Percentiles rank a stretch among this genome's conserved stretches.
phyloP scores from a whole-genome alignment of 2,329 filamentous ascomycete species.

The Monosporascus sp. region DNA sequence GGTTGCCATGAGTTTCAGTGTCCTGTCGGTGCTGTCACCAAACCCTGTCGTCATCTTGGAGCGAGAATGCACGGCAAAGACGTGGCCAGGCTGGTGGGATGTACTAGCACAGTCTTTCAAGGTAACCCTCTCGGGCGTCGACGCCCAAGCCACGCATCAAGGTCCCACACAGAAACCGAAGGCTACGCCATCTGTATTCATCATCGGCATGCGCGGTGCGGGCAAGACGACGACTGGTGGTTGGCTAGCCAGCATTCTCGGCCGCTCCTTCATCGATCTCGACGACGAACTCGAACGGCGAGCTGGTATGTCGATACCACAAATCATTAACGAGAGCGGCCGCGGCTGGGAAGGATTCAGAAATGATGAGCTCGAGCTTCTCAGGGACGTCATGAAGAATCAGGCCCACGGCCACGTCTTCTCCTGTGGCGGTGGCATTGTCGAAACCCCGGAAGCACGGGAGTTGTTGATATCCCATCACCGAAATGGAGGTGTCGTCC shows the following conservation, averaged over 20 bases:
- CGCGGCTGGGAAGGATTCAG: slow-evolving; percentile 86
- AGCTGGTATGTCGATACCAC: slow-evolving; percentile 71
- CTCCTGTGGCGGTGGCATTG: slow-evolving; percentile 89
- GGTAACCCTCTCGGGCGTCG: slow-evolving; percentile 70
- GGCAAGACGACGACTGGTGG: slow-evolving; percentile 91
- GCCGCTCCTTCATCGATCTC: slow-evolving; percentile 76
- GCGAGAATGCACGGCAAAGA: slow-evolving; percentile 91
- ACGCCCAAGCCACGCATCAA: slow-evolving; percentile 33
- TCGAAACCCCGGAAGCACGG: slow-evolving; percentile 77
- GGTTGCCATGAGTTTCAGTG: slow-evolving; percentile 97
- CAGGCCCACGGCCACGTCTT: slow-evolving; percentile 74
- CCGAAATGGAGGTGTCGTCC: slow-evolving; percentile 71
- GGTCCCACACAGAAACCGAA: slow-evolving; percentile 30
- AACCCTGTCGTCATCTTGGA: slow-evolving; percentile 74
- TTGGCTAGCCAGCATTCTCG: slow-evolving; percentile 73
- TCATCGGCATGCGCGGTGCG: slow-evolving; percentile 95
- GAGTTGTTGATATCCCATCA: slow-evolving; percentile 69
- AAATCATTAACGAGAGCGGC: slow-evolving; percentile 65
- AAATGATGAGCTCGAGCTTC: slow-evolving; percentile 66
- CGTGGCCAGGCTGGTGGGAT: slow-evolving; percentile 99
- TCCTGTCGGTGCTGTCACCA: slow-evolving; percentile 69
- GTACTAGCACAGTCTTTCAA: slow-evolving; percentile 72
- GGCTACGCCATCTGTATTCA: slow-evolving; percentile 68
- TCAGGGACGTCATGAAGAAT: slow-evolving; percentile 69
- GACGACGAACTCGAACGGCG: slow-evolving; percentile 79